Conservation (phyloP, 805 yeast species). For the Ogataea glucozyma region DNA sequence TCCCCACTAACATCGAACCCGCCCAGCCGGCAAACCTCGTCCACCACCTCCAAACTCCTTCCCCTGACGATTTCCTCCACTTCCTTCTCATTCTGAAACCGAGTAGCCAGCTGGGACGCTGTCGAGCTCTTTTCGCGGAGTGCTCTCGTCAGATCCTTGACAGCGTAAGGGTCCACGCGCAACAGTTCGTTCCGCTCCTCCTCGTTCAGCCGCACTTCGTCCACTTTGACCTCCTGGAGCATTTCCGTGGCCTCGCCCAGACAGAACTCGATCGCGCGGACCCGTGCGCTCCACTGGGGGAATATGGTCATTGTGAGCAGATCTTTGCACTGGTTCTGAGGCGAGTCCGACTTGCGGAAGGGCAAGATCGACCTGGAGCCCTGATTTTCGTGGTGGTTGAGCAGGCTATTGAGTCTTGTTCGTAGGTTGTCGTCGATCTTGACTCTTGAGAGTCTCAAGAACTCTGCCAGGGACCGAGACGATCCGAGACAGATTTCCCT, state of each 20-base stretch:
- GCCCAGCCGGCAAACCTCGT: conserved; percentile 36
- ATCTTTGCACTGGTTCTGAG: conserved; percentile 35
- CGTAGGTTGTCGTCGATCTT: conserved; percentile 48
- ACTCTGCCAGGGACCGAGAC: conserved; percentile 37
- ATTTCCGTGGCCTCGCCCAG: conserved; percentile 32
- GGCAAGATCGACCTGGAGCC: conserved; percentile 24
- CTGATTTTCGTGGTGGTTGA: conserved; percentile 32
- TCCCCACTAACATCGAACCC: conserved; percentile 16
- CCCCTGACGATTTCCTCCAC: conserved; percentile 43
- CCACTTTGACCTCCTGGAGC: conserved; percentile 33
- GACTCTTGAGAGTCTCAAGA: conserved; percentile 38
- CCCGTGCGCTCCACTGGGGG: conserved; percentile 49
- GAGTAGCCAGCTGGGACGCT: conserved; percentile 33
- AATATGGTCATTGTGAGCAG: conserved; percentile 40
- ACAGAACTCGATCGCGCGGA: conserved; percentile 44
- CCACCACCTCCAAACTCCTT: conserved; percentile 37
- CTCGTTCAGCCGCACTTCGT: conserved; percentile 20
- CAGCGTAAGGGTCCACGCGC: conserved; percentile 54
- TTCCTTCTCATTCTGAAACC: conserved; percentile 42
- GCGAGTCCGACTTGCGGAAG: conserved; percentile 11
- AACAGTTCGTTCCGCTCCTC: conserved; percentile 26
- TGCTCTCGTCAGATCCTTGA: conserved; percentile 38
- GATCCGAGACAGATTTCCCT: conserved; percentile 36
- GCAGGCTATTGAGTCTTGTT: conserved; percentile 43
- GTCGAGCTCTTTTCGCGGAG: conserved; percentile 32